phyloP scores from a whole-genome alignment of 768 basidiomycete species.

The Tremella yokohamensis region DNA sequence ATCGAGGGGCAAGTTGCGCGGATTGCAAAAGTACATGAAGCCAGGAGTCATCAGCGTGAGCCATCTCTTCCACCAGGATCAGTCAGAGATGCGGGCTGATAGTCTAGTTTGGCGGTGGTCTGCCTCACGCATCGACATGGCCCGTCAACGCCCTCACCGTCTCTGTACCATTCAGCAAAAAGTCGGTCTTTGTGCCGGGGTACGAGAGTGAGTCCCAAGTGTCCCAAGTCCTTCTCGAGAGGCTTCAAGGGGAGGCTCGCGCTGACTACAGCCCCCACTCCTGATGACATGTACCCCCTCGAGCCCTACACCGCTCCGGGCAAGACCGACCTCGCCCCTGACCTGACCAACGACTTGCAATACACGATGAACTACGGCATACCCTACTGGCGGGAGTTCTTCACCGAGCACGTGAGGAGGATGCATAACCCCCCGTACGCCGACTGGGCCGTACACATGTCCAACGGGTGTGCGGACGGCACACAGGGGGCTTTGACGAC shows the following conservation, averaged over 20 bases:
- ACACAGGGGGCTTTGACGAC: conserved; percentile 22
- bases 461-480: conserved; percentile 69
- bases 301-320: conserved; percentile 13
- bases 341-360: conserved; percentile 27
- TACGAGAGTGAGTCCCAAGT: conserved; percentile 29
- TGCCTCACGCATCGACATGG: conserved; percentile 36
- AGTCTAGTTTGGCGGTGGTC: conserved; percentile 29
- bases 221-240: no score
- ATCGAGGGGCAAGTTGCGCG: conserved; percentile 26
- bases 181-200: conserved; percentile 32
- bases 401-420: conserved; percentile 28
- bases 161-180: conserved; percentile 28
- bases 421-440: conserved; percentile 54
- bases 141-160: conserved; percentile 36
- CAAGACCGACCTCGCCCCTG: conserved; percentile 23
- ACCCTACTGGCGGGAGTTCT: conserved; percentile 21
- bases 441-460: conserved; percentile 58
- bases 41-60: conserved; percentile 40
- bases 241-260: no score
- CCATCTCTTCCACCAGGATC: no score
- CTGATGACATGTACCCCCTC: conserved; percentile 16
- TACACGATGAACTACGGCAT: conserved; percentile 24
- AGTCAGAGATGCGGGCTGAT: no score
- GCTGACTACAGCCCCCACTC: conserved; percentile 1
- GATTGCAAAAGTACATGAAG: conserved; percentile 23